Percentiles rank a stretch among this genome's conserved stretches.
Conservation (phyloP, 495 filamentous ascomycete species). For the Penicillium daleae region DNA sequence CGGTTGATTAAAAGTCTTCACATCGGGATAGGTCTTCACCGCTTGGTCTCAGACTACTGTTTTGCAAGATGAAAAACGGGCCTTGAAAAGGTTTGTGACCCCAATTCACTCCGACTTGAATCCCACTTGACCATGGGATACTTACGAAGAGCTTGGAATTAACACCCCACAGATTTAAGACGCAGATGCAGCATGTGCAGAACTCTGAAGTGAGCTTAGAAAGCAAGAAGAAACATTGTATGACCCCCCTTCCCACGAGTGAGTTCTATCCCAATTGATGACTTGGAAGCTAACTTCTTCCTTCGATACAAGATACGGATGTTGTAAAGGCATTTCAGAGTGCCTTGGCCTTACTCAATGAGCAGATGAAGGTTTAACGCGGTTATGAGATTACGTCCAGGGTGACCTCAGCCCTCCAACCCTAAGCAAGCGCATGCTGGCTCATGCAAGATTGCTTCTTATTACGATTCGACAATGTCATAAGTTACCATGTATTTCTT, state of each 20-base stretch:
- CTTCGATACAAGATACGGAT: slow-evolving; percentile 58
- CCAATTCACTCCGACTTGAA: background rate
- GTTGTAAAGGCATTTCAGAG: slow-evolving; percentile 83
- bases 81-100: slow-evolving; percentile 61
- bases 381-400: background rate
- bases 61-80: slow-evolving; percentile 70
- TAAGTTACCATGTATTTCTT: background rate
- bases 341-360: slow-evolving; percentile 68
- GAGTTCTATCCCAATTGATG: background rate
- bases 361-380: slow-evolving; percentile 32
- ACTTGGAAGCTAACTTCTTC: slow-evolving; percentile 5
- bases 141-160: slow-evolving; percentile 12
- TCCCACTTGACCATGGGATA: background rate
- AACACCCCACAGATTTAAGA: slow-evolving; percentile 61
- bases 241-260: slow-evolving; percentile 32
- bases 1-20: slow-evolving; percentile 3
- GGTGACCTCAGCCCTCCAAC: background rate
- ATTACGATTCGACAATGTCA: background rate
- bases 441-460: slow-evolving; percentile 1
- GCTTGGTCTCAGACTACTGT: slow-evolving; percentile 69
- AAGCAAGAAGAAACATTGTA: slow-evolving; percentile 76
- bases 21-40: slow-evolving; percentile 61
- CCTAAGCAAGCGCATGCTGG: slow-evolving; percentile 7
- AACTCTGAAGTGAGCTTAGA: slow-evolving; percentile 67
- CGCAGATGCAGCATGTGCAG: slow-evolving; percentile 72